These are phyloP conservation scores for Gossypium sturtianum DNA, from an alignment of 345 rosid species.

Conservation along the genomic window DNA sequence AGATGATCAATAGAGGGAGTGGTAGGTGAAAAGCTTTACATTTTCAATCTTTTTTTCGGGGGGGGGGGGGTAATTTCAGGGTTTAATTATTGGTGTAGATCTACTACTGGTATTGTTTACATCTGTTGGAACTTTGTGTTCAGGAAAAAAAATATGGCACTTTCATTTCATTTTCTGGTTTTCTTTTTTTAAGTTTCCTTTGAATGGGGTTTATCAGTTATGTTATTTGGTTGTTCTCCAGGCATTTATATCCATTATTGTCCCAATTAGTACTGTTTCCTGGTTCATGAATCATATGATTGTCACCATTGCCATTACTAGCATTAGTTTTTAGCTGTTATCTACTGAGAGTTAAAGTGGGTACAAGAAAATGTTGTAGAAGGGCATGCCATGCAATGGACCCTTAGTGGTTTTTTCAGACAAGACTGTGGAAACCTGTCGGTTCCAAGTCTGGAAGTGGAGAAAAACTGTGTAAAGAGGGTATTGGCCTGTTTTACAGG, in stretches of 20 bases:
- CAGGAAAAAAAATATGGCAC: slow-evolving; percentile 8
- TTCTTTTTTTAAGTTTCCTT: background rate
- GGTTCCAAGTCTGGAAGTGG: background rate
- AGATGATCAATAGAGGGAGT: slow-evolving; percentile 36
- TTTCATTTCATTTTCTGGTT: background rate
- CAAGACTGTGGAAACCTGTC: background rate
- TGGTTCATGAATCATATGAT: background rate
- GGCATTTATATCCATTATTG: background rate
- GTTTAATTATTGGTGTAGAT: slow-evolving; percentile 21
- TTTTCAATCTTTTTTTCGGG: slow-evolving; percentile 4
- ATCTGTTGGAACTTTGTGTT: slow-evolving; percentile 17
- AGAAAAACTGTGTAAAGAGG: background rate
- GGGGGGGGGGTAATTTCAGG: background rate
- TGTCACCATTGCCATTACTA: background rate
- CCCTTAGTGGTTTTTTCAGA: background rate
- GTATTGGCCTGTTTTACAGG: background rate
- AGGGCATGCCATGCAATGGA: background rate
- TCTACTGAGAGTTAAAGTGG: background rate
- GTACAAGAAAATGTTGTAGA: too few relatives aligned
- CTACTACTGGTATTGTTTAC: slow-evolving; percentile 14
- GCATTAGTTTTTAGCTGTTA: background rate
- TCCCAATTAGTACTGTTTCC: background rate
- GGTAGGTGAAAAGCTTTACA: slow-evolving; percentile 17
- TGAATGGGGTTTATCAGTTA: background rate
- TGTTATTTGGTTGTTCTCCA: background rate